Evolutionary conservation across 768 basidiomycete genomes (phyloP), one percentile per base, ranked within the genome.

Genomic region (Boletales sp.): DNA sequence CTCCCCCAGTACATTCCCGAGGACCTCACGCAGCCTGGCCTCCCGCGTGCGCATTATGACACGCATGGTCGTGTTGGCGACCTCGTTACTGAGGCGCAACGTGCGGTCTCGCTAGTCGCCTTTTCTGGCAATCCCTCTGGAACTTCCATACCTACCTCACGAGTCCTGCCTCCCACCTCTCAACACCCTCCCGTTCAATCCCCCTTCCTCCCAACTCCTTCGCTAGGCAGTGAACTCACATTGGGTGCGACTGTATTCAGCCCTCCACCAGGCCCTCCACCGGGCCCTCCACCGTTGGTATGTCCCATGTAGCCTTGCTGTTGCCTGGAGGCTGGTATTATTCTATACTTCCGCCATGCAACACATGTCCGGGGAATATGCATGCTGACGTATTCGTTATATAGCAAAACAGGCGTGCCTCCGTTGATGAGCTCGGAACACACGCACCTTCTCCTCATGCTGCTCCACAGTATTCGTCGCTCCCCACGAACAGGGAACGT

Each of bases 21-120:
- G 52, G 85, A 88, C n/a, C 68, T 72, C 17, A 91, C 90, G 0
- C 81, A 84, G 45, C 91, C 92, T 15, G 94, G 94, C 21, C 72
- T 87, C 31, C 78, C 86, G 2, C 79, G 93, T 15, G 75, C 79
- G 12, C 74, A 84, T 52, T 97, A 94, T 63, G 73, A 74, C 38
- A 83, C 82, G 1, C 87, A 86, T 46, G 66, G 76, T 40, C 82
- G 75, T 55, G 84, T 84, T 1, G 79, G 83, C 41, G 68, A 73
- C 35, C 69, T 87, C 10, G 76, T 87, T 10, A 71, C 72, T 4
- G 88, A 93, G 56, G 85, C 87, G 6, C 69, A 79, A 48, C 77
- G 69, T 27, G 66, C 72, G n/a, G 70, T 87, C 30, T 70, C 67
- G 46, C 79, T 81, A 54, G 78, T 88, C 35, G 55, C 61, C 8